Evolutionary conservation across 805 yeast species (phyloP), one percentile per base, ranked within the genome.

Genomic region (Zygoascus tannicola): DNA sequence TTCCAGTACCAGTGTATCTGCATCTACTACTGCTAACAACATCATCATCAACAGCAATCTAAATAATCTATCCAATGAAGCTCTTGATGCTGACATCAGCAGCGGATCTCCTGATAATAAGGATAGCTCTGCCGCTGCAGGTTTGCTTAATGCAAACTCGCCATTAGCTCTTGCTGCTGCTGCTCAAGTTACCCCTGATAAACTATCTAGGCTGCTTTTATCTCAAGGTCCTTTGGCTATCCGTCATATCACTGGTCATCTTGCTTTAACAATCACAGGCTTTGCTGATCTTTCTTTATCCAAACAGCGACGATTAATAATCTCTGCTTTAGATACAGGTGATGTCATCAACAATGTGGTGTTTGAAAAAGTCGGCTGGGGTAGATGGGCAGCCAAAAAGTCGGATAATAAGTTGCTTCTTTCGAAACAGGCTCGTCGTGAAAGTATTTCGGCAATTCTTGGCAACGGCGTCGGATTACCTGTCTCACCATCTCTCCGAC

Each of bases 361-460:
- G 22, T 88, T 88, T 65, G 94, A 86, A 57, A 88, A 88, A 65
- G 86, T 88, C 26, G 96, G 97, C 19, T 88, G 97, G 97, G 97
- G 97, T 47, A 94, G 88, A 61, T 88, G 97, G 97, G 83, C 83
- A 20, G 94, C 88, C 2, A 73, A 78, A 54, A 59, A 62, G n/a
- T 22, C 32, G 20, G 40, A 44, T 20, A 33, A 35, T 22, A 35
- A 45, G 20, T 5, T 22, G 21, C 35, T 32, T 8, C n/a, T 40
- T 8, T 40, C 37, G 19, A 40, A 34, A 18, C 33, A 39, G 14
- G 36, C 36, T 12, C 20, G 43, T 8, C 51, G 58, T 34, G 52
- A 50, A 37, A 50, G 56, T 45, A 51, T 57, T 47, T 51, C 51
- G 37, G 59, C 49, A 38, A 47, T 48, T 18, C 34, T 46, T 26